These are phyloP conservation scores for Saccharomyces hybrid DNA, from an alignment of 1,139 yeast species.

Conservation along the genomic window DNA sequence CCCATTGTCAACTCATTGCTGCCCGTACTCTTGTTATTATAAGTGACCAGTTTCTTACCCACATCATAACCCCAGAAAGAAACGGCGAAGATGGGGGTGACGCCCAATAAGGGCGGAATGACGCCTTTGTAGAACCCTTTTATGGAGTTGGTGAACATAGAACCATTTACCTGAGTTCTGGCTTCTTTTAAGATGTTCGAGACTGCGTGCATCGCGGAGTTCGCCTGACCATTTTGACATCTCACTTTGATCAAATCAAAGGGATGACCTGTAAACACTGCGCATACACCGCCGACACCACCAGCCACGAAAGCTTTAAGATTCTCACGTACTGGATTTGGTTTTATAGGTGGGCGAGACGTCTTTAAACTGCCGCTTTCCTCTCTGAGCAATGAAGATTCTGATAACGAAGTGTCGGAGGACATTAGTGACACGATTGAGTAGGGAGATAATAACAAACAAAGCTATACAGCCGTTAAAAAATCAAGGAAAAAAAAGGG, in stretches of 20 bases:
- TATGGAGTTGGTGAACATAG: conserved; percentile 8
- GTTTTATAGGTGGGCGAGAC: conserved; percentile 3
- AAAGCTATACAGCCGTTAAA: not conserved
- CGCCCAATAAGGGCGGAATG: conserved; percentile 84
- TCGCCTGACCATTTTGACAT: conserved; percentile 56
- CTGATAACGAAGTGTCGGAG: conserved; percentile 13
- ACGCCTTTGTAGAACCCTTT: conserved; percentile 65
- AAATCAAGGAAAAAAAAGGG: not conserved
- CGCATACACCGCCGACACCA: conserved; percentile 78
- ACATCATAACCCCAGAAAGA: conserved; percentile 97
- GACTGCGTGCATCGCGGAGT: conserved; percentile 57
- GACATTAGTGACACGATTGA: conserved; percentile 8
- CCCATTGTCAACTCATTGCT: conserved; percentile 43
- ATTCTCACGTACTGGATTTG: conserved; percentile 27
- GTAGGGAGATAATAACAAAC: not conserved
- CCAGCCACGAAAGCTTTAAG: conserved; percentile 84
- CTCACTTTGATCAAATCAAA: conserved; percentile 90
- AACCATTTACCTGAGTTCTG: conserved; percentile 35
- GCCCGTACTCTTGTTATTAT: conserved; percentile 12
- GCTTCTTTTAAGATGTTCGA: conserved; percentile 61
- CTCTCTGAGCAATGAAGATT: conserved; percentile 12
- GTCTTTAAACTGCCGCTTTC: conserved; percentile 7
- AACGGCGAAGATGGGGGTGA: conserved; percentile 96
- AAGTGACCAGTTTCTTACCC: conserved; percentile 67
- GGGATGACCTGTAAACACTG: conserved; percentile 92